These are phyloP conservation scores for Colletotrichum horii DNA, from an alignment of 2,329 filamentous ascomycete species.

Conservation along the genomic window DNA sequence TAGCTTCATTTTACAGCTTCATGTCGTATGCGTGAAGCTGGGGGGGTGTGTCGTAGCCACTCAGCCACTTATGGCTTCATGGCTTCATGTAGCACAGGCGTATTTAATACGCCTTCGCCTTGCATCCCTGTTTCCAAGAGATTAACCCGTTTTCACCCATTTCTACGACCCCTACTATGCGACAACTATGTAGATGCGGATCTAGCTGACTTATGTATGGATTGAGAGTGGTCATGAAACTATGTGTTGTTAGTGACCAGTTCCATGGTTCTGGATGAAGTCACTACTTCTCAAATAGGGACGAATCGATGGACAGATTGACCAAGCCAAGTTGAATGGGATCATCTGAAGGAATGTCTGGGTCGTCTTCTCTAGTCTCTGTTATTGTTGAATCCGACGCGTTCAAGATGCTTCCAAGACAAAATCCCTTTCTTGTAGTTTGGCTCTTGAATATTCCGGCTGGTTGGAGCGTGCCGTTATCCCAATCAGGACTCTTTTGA, in stretches of 20 bases:
- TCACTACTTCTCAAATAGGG: constrained; percentile 5
- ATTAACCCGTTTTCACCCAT: no score
- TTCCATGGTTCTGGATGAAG: not conserved
- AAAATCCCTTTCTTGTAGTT: constrained; percentile 37
- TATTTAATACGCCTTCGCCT: no score
- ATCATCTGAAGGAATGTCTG: not conserved
- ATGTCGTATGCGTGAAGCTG: no score
- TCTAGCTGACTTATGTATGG: constrained; percentile 46
- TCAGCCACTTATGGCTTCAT: no score
- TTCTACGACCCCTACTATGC: no score
- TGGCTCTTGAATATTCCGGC: constrained; percentile 37
- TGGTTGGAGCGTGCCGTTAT: constrained; percentile 31
- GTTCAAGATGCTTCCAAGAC: constrained; percentile 35
- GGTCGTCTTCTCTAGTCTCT: not conserved
- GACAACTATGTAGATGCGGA: constrained; percentile 36
- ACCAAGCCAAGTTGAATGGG: not conserved
- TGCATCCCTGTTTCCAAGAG: no score
- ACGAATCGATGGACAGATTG: not conserved
- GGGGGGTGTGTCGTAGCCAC: no score
- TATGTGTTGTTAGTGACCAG: not conserved
- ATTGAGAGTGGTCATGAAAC: constrained; percentile 41
- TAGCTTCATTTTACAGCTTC: no score
- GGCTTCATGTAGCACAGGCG: no score
- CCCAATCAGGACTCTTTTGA: constrained; percentile 5
- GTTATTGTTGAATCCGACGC: not conserved